Percentiles rank a stretch among this genome's conserved stretches.
phyloP scores from a whole-genome alignment of 345 rosid species.

The Reutealis trisperma region DNA sequence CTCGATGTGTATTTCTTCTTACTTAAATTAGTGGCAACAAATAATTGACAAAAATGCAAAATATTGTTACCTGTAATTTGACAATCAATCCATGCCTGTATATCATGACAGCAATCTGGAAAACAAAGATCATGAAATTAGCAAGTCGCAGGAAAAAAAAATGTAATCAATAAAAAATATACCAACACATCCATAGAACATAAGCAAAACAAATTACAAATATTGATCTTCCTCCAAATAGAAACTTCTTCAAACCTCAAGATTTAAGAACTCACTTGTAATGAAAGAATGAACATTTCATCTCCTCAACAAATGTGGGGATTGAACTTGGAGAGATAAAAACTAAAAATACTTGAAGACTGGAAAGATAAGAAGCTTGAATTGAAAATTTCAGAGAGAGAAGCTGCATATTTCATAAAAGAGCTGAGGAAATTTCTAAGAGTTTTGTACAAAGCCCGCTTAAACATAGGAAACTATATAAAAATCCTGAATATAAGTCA shows the following conservation, averaged over 20 bases:
- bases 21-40: not conserved
- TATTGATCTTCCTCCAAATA: not conserved
- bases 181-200: not conserved
- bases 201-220: too few species aligned
- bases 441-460: too few species aligned
- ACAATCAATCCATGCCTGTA: not conserved
- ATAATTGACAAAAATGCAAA: not conserved
- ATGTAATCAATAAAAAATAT: too few species aligned
- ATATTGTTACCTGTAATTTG: not conserved
- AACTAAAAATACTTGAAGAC: not conserved
- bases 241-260: not conserved
- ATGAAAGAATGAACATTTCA: not conserved
- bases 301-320: not conserved
- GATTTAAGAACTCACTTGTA: not conserved
- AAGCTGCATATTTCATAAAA: too few species aligned
- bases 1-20: too few species aligned
- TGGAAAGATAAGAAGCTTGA: not conserved
- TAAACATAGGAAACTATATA: too few species aligned
- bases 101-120: not conserved
- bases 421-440: too few species aligned
- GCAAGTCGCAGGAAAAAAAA: not conserved
- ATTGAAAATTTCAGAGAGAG: too few species aligned
- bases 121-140: too few species aligned
- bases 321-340: not conserved
- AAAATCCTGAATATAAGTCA: too few species aligned